Percentiles rank a stretch among this genome's conserved stretches.
These are phyloP conservation scores for Kernera saxatilis DNA, from an alignment of 345 rosid genomes.

Conservation along the genomic window DNA sequence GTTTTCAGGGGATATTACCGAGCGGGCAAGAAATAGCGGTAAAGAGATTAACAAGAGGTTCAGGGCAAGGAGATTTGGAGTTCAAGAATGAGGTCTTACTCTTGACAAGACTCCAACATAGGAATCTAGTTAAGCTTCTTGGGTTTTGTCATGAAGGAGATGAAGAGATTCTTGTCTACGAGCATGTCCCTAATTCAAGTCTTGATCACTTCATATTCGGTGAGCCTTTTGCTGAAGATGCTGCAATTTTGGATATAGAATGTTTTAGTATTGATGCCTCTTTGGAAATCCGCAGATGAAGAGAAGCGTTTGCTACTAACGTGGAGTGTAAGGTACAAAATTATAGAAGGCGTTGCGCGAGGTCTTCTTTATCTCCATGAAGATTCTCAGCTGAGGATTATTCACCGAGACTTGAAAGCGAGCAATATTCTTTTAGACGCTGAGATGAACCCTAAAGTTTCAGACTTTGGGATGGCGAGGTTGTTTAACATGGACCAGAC, in stretches of 20 bases:
- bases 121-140: conserved; percentile 4
- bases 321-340: conserved; percentile 19
- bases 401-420: conserved; percentile 30
- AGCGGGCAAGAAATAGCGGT: not conserved
- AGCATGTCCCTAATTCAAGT: not conserved
- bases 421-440: conserved; percentile 28
- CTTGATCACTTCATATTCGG: not conserved
- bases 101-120: conserved; percentile 2
- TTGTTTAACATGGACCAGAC: conserved; percentile 20
- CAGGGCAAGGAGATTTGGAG: not conserved
- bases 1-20: not conserved
- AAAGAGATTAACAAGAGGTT: conserved; percentile 2
- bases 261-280: not conserved
- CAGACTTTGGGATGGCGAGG: conserved; percentile 38
- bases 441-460: conserved; percentile 27
- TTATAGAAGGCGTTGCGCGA: conserved; percentile 30
- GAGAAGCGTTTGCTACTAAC: conserved; percentile 7
- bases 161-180: not conserved
- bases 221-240: not conserved
- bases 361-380: conserved; percentile 33
- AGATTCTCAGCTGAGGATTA: conserved; percentile 28
- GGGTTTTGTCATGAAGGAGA: not conserved
- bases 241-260: not conserved
- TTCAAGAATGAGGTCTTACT: conserved; percentile 1
- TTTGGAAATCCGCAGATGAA: conserved; percentile 4